Conservation (phyloP, 208 protist species). For the Crithidia bombi region DNA sequence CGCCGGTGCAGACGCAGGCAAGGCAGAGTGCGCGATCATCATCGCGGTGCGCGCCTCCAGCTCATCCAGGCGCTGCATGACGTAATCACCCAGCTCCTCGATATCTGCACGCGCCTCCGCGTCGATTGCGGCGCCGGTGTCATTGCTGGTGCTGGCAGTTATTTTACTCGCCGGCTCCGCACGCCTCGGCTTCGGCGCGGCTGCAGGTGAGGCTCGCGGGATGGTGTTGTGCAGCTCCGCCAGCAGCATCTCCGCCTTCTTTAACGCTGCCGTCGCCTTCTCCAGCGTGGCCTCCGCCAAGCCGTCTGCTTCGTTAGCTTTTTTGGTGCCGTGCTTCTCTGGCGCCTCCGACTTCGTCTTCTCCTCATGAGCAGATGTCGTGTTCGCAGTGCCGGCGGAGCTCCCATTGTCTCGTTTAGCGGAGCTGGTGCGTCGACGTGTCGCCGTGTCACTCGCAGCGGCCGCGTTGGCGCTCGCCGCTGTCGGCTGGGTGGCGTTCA, state of each 20-base stretch:
- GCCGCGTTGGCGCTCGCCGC: slow-evolving; percentile 13
- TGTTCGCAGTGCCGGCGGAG: not conserved
- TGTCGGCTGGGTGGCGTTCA: slow-evolving; percentile 15
- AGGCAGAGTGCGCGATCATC: not conserved
- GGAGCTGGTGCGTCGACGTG: slow-evolving; percentile 24
- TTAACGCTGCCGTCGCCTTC: slow-evolving; percentile 38
- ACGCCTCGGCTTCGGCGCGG: slow-evolving; percentile 11
- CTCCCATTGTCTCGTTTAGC: not conserved
- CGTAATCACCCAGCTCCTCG: slow-evolving; percentile 76
- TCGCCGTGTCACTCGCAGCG: slow-evolving; percentile 23
- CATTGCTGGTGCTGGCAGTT: not conserved
- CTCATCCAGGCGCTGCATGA: slow-evolving; percentile 67
- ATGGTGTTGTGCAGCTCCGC: slow-evolving; percentile 22
- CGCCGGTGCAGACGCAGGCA: no score
- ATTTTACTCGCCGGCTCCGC: slow-evolving; percentile 7
- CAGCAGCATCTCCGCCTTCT: slow-evolving; percentile 35
- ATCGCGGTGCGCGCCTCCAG: slow-evolving; percentile 38
- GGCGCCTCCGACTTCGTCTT: not conserved
- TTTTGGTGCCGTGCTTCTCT: slow-evolving; percentile 4
- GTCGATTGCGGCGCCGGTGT: slow-evolving; percentile 42
- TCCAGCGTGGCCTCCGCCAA: slow-evolving; percentile 26
- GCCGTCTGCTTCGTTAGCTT: slow-evolving; percentile 1
- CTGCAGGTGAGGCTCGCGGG: not conserved
- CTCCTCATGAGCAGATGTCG: not conserved
- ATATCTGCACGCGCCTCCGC: slow-evolving; percentile 67